Conservation (phyloP, 1,284 basidiomycete genomes). For the Apiotrichum laibachii region DNA sequence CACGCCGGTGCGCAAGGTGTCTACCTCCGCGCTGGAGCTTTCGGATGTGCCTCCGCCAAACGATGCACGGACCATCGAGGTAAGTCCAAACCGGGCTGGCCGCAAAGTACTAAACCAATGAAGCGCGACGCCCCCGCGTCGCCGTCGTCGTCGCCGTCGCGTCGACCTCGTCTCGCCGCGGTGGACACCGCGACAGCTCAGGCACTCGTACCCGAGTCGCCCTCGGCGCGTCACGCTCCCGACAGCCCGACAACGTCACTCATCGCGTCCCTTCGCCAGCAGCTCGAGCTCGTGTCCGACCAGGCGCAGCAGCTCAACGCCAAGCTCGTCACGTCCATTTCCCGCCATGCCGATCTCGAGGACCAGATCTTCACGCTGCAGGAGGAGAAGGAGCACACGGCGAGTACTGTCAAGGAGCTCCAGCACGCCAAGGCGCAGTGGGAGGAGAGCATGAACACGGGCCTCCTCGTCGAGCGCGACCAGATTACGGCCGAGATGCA, state of each 20-base stretch:
- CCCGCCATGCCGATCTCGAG: slow-evolving; percentile 87
- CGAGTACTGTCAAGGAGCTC: slow-evolving; percentile 71
- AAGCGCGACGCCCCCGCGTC: too few relatives aligned
- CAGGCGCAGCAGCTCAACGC: slow-evolving; percentile 87
- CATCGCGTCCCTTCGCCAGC: slow-evolving; percentile 71
- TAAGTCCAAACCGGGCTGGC: not conserved
- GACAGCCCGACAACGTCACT: slow-evolving; percentile 54
- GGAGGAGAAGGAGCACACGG: slow-evolving; percentile 35
- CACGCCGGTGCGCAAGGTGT: not conserved
- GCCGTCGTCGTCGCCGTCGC: not conserved
- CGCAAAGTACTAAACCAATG: not conserved
- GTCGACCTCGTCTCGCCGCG: not conserved
- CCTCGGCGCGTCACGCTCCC: slow-evolving; percentile 34
- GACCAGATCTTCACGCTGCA: slow-evolving; percentile 71
- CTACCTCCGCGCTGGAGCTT: not conserved
- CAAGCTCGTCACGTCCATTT: slow-evolving; percentile 89
- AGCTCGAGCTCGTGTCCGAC: slow-evolving; percentile 79
- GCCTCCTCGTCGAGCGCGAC: slow-evolving; percentile 84
- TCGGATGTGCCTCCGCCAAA: not conserved
- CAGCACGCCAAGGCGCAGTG: slow-evolving; percentile 54
- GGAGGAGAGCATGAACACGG: slow-evolving; percentile 60
- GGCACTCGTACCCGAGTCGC: slow-evolving; percentile 1
- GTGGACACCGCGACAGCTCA: not conserved
- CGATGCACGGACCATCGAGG: slow-evolving; percentile 2
- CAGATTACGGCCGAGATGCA: slow-evolving; percentile 90